Evolutionary conservation across 768 basidiomycete genomes (phyloP).

Genomic region (Megacollybia marginata): DNA sequence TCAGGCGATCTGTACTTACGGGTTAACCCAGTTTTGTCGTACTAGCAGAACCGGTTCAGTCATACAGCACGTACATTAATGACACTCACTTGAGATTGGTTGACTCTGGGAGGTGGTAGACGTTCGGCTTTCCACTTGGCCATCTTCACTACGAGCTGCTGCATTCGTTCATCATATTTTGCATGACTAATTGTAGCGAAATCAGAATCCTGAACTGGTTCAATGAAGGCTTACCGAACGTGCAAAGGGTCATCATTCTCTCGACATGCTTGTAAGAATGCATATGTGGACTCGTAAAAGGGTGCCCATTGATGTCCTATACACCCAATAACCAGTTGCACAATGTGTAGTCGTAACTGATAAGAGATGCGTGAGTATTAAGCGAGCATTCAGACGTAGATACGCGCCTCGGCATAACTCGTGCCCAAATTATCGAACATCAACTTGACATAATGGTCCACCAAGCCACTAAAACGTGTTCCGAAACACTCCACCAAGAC

Average conservation of each 20-base stretch:
- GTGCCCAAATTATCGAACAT: conserved; percentile 74
- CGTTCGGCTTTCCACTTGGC: conserved; percentile 68
- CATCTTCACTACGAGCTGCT: conserved; percentile 49
- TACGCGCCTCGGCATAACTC: conserved; percentile 73
- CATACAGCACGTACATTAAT: no score
- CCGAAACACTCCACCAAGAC: conserved; percentile 62
- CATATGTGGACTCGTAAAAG: conserved; percentile 45
- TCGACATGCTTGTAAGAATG: conserved; percentile 50
- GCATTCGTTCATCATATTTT: conserved; percentile 49
- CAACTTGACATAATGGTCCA: conserved; percentile 62
- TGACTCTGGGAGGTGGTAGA: conserved; percentile 79
- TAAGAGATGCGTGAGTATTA: background rate
- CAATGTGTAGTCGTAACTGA: conserved; percentile 65
- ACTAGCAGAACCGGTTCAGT: conserved; percentile 25
- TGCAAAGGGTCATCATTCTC: conserved; percentile 48
- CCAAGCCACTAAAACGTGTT: conserved; percentile 55
- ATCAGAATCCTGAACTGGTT: background rate
- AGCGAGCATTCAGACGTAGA: no score
- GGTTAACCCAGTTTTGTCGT: conserved; percentile 86
- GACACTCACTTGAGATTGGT: conserved; percentile 49
- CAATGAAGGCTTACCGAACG: conserved; percentile 36
- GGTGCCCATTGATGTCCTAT: conserved; percentile 63
- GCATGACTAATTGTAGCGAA: conserved; percentile 32
- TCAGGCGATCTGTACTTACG: conserved; percentile 34
- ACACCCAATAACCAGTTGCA: conserved; percentile 54